These are phyloP conservation scores for Calonectria pseudoturangicola DNA, from an alignment of 2,329 filamentous ascomycete species.

Conservation along the genomic window DNA sequence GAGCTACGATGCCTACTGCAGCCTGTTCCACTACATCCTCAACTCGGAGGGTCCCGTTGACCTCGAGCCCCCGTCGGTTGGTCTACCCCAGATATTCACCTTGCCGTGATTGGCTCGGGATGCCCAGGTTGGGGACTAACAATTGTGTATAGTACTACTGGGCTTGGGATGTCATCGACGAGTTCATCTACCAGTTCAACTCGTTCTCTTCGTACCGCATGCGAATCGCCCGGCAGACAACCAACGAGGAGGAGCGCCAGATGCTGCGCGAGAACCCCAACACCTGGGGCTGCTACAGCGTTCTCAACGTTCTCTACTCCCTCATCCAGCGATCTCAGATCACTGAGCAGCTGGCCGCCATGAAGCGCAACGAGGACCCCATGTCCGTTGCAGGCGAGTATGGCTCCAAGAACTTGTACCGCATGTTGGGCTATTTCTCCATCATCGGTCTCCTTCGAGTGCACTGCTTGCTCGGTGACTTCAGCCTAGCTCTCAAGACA, in stretches of 20 bases:
- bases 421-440: constrained; percentile 99
- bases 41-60: constrained; percentile 99
- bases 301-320: constrained; percentile 99
- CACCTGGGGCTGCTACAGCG: constrained; percentile 99
- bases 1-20: constrained; percentile 99
- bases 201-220: constrained; percentile 98
- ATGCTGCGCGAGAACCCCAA: constrained; percentile 97
- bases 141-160: constrained; percentile 86
- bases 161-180: constrained; percentile 99
- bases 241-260: constrained; percentile 94
- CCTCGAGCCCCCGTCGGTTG: constrained; percentile 94
- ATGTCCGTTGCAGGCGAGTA: constrained; percentile 94
- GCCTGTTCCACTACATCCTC: constrained; percentile 98
- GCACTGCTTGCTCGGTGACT: constrained; percentile 97
- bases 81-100: constrained; percentile 60
- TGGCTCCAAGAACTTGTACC: constrained; percentile 93
- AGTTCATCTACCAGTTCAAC: constrained; percentile 99
- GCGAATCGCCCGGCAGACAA: constrained; percentile 86
- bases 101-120: constrained; percentile 39
- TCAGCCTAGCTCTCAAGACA: constrained; percentile 98
- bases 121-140: constrained; percentile 45
- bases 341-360: constrained; percentile 95
- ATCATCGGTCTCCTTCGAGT: constrained; percentile 98
- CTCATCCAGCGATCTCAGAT: constrained; percentile 99
- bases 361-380: constrained; percentile 95